phyloP scores from a whole-genome alignment of 2,329 filamentous ascomycete genomes.

The Pseudogymnoascus sp. region DNA sequence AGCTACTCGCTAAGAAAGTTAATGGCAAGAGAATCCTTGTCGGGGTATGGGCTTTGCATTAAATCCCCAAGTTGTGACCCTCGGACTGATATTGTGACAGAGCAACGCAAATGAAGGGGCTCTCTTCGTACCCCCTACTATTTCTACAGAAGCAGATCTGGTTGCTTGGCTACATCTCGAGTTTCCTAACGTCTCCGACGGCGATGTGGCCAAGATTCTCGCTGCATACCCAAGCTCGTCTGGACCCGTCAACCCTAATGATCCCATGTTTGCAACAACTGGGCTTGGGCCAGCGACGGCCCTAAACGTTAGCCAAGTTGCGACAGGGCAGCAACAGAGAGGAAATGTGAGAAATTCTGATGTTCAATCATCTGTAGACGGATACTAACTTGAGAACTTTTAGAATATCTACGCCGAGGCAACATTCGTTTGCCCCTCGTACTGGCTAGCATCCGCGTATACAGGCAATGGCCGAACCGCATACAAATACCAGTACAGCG shows the following conservation, averaged over 20 bases:
- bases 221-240: slow-evolving; percentile 20
- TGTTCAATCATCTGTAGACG: neutral
- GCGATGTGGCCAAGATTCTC: slow-evolving; percentile 31
- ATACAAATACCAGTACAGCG: slow-evolving; percentile 41
- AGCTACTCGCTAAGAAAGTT: slow-evolving; percentile 27
- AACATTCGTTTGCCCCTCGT: slow-evolving; percentile 47
- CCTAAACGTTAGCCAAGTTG: slow-evolving; percentile 36
- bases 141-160: slow-evolving; percentile 29
- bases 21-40: slow-evolving; percentile 25
- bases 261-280: slow-evolving; percentile 29
- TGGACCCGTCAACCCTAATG: slow-evolving; percentile 7
- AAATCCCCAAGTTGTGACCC: neutral
- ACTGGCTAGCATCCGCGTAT: slow-evolving; percentile 45
- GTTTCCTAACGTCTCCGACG: slow-evolving; percentile 34
- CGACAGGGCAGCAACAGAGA: slow-evolving; percentile 43
- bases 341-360: slow-evolving; percentile 27
- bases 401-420: slow-evolving; percentile 44
- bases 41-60: slow-evolving; percentile 15
- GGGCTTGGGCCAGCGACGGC: slow-evolving; percentile 33
- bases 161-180: slow-evolving; percentile 27
- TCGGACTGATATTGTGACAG: slow-evolving; percentile 13
- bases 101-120: slow-evolving; percentile 36
- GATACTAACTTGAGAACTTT: neutral
- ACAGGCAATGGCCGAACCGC: slow-evolving; percentile 25
- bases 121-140: slow-evolving; percentile 32